Conservation (phyloP, 352 stramenopile genomes). For the Phytophthora fragariae region DNA sequence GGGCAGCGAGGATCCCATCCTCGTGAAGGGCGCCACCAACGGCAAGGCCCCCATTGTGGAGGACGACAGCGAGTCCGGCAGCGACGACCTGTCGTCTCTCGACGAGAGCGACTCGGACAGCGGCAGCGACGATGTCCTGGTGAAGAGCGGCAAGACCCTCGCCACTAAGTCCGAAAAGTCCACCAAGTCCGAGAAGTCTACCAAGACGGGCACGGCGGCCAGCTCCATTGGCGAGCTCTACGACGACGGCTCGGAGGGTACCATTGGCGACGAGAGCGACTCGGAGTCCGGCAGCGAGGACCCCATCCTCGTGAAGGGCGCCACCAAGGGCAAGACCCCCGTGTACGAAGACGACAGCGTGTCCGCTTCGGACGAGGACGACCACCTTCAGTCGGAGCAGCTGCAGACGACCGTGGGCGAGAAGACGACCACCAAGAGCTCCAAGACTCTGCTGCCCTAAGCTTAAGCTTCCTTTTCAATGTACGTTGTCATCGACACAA, state of each 20-base stretch:
- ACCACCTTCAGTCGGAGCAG: conserved; percentile 19
- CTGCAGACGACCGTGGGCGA: conserved; percentile 4
- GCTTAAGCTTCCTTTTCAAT: conserved; percentile 28
- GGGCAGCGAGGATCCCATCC: neutral
- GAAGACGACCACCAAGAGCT: conserved; percentile 16
- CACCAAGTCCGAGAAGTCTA: conserved; percentile 2
- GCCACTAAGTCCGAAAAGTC: conserved; percentile 22
- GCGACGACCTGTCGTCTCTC: conserved; percentile 23
- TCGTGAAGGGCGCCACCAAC: conserved; percentile 9
- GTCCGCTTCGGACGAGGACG: conserved; percentile 26
- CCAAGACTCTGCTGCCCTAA: conserved; percentile 29
- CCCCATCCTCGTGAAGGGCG: conserved; percentile 24
- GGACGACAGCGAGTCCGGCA: too few relatives aligned
- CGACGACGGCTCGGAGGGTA: conserved; percentile 28
- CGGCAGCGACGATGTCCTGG: conserved; percentile 11
- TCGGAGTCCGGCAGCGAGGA: conserved; percentile 23
- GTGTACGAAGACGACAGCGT: conserved; percentile 15
- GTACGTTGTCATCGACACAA: conserved; percentile 35
- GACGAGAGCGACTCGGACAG: conserved; percentile 11
- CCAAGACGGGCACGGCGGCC: conserved; percentile 12
- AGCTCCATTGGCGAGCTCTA: conserved; percentile 17
- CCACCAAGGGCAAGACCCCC: conserved; percentile 19
- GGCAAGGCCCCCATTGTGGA: too few relatives aligned
- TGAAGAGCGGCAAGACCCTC: conserved; percentile 19
- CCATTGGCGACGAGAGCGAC: conserved; percentile 21